These are phyloP conservation scores for Russula sp. DNA, from an alignment of 768 basidiomycete genomes.

Conservation along the genomic window DNA sequence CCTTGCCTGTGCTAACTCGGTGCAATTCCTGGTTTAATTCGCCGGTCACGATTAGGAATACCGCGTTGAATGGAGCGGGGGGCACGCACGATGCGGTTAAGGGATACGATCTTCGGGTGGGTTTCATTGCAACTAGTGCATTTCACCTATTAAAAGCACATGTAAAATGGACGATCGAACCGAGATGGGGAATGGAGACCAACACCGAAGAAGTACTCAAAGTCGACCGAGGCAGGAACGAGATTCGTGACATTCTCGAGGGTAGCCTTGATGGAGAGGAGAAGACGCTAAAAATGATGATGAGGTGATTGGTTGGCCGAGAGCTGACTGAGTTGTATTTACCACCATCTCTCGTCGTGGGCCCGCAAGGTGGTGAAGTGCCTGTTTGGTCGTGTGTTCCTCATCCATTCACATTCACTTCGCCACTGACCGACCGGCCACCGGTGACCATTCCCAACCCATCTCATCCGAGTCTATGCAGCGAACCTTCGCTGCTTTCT, in stretches of 20 bases:
- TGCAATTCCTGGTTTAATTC: conserved; percentile 50
- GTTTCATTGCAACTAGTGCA: conserved; percentile 75
- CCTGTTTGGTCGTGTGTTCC: conserved; percentile 23
- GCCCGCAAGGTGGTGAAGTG: background rate
- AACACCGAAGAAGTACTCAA: conserved; percentile 79
- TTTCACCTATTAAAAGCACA: conserved; percentile 46
- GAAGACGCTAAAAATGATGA: conserved; percentile 41
- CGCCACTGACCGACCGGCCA: background rate
- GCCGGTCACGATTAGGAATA: background rate
- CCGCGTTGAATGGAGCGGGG: background rate
- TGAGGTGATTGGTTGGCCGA: conserved; percentile 3
- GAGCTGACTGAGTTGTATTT: background rate
- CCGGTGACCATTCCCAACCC: too few species aligned
- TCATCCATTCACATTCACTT: background rate
- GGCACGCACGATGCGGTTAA: conserved; percentile 58
- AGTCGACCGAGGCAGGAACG: conserved; percentile 56
- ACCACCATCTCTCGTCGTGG: background rate
- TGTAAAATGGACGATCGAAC: conserved; percentile 8
- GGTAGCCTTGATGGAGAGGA: conserved; percentile 69
- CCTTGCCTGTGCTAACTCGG: conserved; percentile 61
- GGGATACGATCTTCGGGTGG: conserved; percentile 63
- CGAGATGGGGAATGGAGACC: background rate
- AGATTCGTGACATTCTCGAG: conserved; percentile 74
- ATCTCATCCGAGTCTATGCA: background rate
- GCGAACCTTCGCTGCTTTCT: conserved; percentile 1